Percentiles rank a stretch among this genome's conserved stretches.
Evolutionary conservation across 2,329 filamentous ascomycete genomes (phyloP).

Genomic region (Xylaria digitata): DNA sequence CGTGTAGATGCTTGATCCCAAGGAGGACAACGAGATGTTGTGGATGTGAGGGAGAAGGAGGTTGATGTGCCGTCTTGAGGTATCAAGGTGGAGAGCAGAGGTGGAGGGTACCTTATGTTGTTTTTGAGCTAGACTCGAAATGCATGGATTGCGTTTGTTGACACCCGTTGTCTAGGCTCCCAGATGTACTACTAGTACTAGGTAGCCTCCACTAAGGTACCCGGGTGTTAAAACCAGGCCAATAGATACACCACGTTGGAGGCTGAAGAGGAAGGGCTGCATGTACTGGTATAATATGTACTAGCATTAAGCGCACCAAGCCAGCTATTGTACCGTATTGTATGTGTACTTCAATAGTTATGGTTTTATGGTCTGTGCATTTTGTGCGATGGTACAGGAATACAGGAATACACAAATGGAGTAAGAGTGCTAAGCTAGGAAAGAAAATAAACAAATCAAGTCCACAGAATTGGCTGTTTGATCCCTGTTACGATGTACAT

Average conservation of each 20-base stretch:
- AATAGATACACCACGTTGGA: neutral
- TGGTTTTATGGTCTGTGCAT: slow-evolving; percentile 11
- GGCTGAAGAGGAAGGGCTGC: neutral
- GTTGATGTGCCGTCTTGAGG: slow-evolving; percentile 4
- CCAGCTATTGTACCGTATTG: too few relatives aligned
- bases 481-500: slow-evolving; percentile 23
- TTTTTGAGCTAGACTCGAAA: slow-evolving; percentile 27
- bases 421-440: slow-evolving; percentile 27
- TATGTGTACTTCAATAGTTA: neutral
- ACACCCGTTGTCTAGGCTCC: slow-evolving; percentile 35
- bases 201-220: slow-evolving; percentile 16
- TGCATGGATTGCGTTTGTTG: slow-evolving; percentile 28
- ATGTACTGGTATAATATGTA: neutral
- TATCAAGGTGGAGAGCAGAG: neutral
- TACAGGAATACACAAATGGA: slow-evolving; percentile 18
- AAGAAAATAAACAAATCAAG: slow-evolving; percentile 35
- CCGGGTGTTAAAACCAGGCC: neutral
- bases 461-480: slow-evolving; percentile 20
- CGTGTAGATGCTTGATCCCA: slow-evolving; percentile 11
- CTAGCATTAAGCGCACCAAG: neutral
- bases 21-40: slow-evolving; percentile 7
- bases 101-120: slow-evolving; percentile 8
- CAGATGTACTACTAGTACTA: neutral
- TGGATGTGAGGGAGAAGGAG: slow-evolving; percentile 8
- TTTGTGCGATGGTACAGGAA: neutral